Conservation (phyloP, 257 asterid species). For the Orobanche coerulescens region DNA sequence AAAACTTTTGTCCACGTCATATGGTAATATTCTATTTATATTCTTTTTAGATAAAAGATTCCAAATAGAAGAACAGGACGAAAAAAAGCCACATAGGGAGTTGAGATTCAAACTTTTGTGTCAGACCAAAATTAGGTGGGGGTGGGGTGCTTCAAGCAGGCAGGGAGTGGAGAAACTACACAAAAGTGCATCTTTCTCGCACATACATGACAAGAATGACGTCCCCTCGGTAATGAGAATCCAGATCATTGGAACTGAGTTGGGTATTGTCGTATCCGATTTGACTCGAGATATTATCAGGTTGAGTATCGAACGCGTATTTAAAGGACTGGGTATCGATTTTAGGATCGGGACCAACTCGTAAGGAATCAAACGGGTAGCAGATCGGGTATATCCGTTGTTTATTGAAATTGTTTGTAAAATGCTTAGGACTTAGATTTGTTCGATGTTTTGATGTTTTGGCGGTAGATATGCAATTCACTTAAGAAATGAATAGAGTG, state of each 20-base stretch:
- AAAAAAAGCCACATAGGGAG: background rate
- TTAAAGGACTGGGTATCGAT: background rate
- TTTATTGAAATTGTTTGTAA: no score
- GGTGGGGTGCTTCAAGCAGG: background rate
- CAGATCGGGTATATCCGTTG: background rate
- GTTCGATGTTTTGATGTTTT: no score
- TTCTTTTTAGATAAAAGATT: no score
- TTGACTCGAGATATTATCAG: background rate
- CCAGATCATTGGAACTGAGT: background rate
- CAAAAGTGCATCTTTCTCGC: background rate
- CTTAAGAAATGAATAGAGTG: no score
- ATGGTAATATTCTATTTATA: no score
- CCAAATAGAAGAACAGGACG: background rate
- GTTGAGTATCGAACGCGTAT: background rate
- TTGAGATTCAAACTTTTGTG: background rate
- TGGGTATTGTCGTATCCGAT: no score
- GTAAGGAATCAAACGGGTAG: background rate
- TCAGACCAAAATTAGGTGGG: background rate
- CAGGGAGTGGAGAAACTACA: background rate
- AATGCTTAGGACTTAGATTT: no score
- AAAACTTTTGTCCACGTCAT: no score
- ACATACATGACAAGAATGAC: background rate
- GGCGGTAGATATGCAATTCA: no score
- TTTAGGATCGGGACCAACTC: background rate
- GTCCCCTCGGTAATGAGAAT: background rate